These are phyloP conservation scores for Fusarium sp. DNA, from an alignment of 2,329 filamentous ascomycete species.

Conservation along the genomic window DNA sequence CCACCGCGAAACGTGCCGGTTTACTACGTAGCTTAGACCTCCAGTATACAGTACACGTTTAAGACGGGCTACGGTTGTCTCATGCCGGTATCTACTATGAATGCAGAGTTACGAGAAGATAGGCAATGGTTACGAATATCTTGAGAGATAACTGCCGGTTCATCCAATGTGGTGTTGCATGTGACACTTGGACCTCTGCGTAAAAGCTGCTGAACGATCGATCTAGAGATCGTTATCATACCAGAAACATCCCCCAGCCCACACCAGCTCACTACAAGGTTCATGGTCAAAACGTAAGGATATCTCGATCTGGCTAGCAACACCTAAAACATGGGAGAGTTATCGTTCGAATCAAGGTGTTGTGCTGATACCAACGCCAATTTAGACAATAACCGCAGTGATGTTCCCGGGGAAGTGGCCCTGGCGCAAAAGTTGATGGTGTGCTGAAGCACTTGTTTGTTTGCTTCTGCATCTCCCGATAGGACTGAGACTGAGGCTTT, in stretches of 20 bases:
- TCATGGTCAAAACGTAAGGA: slow-evolving; percentile 32
- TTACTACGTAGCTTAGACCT: slow-evolving; percentile 16
- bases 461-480: slow-evolving; percentile 33
- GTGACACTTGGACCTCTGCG: slow-evolving; percentile 31
- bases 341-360: slow-evolving; percentile 37
- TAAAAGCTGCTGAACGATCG: slow-evolving; percentile 25
- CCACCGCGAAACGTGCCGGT: slow-evolving; percentile 34
- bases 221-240: slow-evolving; percentile 40
- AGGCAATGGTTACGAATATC: slow-evolving; percentile 5
- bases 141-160: slow-evolving; percentile 6
- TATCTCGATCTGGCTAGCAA: slow-evolving; percentile 42
- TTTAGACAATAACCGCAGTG: slow-evolving; percentile 34
- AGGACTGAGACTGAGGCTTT: slow-evolving; percentile 37
- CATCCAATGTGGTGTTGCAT: slow-evolving; percentile 28
- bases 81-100: slow-evolving; percentile 8
- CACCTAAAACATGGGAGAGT: slow-evolving; percentile 20
- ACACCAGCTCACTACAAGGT: slow-evolving; percentile 39
- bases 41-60: slow-evolving; percentile 11
- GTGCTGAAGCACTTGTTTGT: slow-evolving; percentile 24
- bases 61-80: slow-evolving; percentile 29
- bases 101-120: slow-evolving; percentile 1
- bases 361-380: slow-evolving; percentile 27
- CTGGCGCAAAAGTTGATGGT: slow-evolving; percentile 43
- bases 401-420: slow-evolving; percentile 44
- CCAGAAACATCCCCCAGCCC: slow-evolving; percentile 42